Base-by-base conservation (phyloP, 768 basidiomycete genomes). In the Xerocomus spinulosus region DNA sequence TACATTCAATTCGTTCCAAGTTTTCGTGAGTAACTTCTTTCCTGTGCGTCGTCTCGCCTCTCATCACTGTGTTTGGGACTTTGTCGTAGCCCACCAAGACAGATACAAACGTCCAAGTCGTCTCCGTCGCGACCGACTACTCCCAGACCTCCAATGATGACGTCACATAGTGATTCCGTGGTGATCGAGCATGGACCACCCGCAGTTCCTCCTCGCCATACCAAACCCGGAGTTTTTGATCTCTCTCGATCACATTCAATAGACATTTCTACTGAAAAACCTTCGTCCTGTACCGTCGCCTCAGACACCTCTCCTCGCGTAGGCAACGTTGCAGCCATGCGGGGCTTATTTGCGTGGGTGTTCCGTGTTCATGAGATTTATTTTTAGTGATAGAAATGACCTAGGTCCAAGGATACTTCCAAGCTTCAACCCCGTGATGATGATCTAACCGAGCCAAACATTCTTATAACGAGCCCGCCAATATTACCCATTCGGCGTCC, bases 1-100 rank as follows among this genome's bases (percentile, higher is more conserved):
- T 78, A 1, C 60, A 76, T 12, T 73, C 75, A 2, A 61, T 77
- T 48, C 70, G 74, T 47, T 71, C 57, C 49, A 70, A 66, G 57
- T 75, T 80, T 50, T 66, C 67, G 80, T 82, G 67, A 70, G 79
- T 76, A 6, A 2, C n/a, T 18, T 32, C 1, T 47, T 47, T 34
- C 34, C 26, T 39, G 18, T 39, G 23, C 3, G 7, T 36, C 0
- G 4, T 7, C 14, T 36, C 13, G 23, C 21, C 13, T 18, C 37
- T 30, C 21, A 14, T n/a, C n/a, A n/a, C n/a, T n/a, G n/a, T n/a
- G n/a, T n/a, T n/a, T n/a, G n/a, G n/a, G n/a, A n/a, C n/a, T n/a
- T 10, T 32, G 24, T 41, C 14, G 18, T 23, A 68, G 66, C 2
- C 46, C 45, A 15, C 38, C 44, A 12, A 33, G 35, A 5, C 43